Evolutionary conservation across 1,284 basidiomycete species (phyloP), one percentile per base, ranked within the genome.

Genomic region (Polyporus tsugae): DNA sequence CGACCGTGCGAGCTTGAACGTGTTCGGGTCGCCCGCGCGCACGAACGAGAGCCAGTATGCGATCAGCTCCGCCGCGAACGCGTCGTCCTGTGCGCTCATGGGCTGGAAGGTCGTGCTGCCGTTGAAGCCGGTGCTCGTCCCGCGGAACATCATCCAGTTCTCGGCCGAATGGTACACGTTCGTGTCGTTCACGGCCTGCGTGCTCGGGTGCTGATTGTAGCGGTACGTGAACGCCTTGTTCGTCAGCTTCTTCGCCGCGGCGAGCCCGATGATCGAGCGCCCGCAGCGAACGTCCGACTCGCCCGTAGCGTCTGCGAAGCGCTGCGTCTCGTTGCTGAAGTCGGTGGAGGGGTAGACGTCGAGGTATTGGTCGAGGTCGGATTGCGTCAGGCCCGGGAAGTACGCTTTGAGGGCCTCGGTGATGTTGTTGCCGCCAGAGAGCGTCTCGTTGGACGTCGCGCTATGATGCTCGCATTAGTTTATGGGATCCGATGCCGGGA

Each of bases 111-210:
- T 78, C 13, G 78, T 80, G 63, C 80, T 83, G n/a, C 87, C 86
- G 73, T 88, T 87, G 67, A 78, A 75, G 87, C 88, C 87, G n/a
- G 87, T 88, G 62, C 85, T 86, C 0, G 83, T 85, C 2, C 88
- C 88, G 33, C 76, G 77, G 78, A 89, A 88, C 87, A 89, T 87
- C 86, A 89, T 88, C 84, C 85, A 89, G 72, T 89, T 89, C 75
- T 90, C 87, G 1, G 88, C 81, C 3, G 87, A 83, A 72, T 89
- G 88, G 13, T 70, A 77, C 6, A 86, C 84, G 33, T 76, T 76
- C 0, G 77, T 66, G 10, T 77, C 78, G 35, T 78, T 77, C 2
- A 72, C 70, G 0, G 83, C 76, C 1, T 73, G 70, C 0, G 84
- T 84, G 4, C 85, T 85, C 61, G 86, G 85, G 4, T 79, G 77